Evolutionary conservation across 139 green algal genomes (phyloP), one percentile per base, ranked within the genome.

Genomic region (Tetradesmus obliquus): DNA sequence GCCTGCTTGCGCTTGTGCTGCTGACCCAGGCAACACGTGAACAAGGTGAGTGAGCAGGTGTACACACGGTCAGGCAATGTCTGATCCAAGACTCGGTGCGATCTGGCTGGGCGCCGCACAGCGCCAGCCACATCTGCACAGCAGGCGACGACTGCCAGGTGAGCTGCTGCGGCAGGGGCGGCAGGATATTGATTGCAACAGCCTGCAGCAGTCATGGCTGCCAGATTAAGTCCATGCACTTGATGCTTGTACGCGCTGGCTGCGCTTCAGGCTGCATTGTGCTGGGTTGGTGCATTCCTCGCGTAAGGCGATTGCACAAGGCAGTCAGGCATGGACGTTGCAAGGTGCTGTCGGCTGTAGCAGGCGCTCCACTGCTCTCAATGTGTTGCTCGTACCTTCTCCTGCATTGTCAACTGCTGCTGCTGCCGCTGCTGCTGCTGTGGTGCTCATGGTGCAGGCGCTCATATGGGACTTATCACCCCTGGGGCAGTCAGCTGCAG

Each of bases 381-480:
- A 87, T 13, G 3, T 62, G 82, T 82, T 13, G 74, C 32, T 45
- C 32, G 32, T 9, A 12, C 74, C 22, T 9, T 19, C 15, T 53
- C 32, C 13, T 83, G 6, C 32, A 3, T 71, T 13, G 2, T 5
- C 82, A 72, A 72, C n/a, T 54, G 10, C n/a, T 76, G n/a, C 55
- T 55, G 22, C 32, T 81, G 60, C 55, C 84, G 12, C 60, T 82
- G 9, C 86, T 84, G 45, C 45, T 79, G 22, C 60, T 74, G 7
- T 57, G 55, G 24, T 45, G 32, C 45, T 79, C 19, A 24, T 32
- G 1, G 3, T 82, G 55, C 93, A 97, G 92, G 98, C 98, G 0
- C 94, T 99, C 10, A 99, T 99, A 66, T 99, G 98, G 98, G 98
- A 99, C 91, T 91, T 99, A 32, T 95, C 93, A 1, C 81, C 95